Evolutionary conservation across 78 protist genomes (phyloP).

Genomic region (Dictyostelium purpureum): DNA sequence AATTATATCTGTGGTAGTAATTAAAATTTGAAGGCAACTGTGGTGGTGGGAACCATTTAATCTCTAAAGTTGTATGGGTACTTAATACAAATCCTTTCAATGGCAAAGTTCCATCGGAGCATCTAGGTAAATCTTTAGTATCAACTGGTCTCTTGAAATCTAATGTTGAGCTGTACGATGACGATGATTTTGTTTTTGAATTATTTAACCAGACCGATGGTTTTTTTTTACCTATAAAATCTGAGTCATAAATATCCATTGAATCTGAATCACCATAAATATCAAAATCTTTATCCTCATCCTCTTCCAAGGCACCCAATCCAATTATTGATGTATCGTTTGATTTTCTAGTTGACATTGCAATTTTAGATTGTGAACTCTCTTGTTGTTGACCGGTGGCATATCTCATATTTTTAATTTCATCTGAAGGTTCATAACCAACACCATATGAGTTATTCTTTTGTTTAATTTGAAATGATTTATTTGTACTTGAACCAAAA

Average conservation of each 20-base stretch:
- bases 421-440: conserved; percentile 32
- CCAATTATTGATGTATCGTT: not conserved
- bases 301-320: conserved; percentile 25
- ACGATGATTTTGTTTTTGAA: not conserved
- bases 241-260: not conserved
- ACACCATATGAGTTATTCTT: conserved; percentile 54
- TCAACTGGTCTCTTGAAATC: conserved; percentile 58
- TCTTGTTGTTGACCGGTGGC: not conserved
- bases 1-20: not conserved
- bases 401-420: conserved; percentile 19
- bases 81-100: conserved; percentile 15
- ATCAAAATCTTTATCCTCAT: conserved; percentile 31
- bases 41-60: conserved; percentile 59
- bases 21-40: conserved; percentile 13
- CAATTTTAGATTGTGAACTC: not conserved
- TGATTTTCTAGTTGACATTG: not conserved
- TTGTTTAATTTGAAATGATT: not conserved
- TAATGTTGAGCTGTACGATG: not conserved
- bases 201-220: not conserved
- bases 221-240: not conserved
- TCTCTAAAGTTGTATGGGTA: not conserved
- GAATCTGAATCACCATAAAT: conserved; percentile 2
- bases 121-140: not conserved
- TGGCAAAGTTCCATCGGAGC: conserved; percentile 70
- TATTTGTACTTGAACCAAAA: not conserved